phyloP scores from a whole-genome alignment of 371 early-diverging fungal species.

The Lichtheimia ornata region DNA sequence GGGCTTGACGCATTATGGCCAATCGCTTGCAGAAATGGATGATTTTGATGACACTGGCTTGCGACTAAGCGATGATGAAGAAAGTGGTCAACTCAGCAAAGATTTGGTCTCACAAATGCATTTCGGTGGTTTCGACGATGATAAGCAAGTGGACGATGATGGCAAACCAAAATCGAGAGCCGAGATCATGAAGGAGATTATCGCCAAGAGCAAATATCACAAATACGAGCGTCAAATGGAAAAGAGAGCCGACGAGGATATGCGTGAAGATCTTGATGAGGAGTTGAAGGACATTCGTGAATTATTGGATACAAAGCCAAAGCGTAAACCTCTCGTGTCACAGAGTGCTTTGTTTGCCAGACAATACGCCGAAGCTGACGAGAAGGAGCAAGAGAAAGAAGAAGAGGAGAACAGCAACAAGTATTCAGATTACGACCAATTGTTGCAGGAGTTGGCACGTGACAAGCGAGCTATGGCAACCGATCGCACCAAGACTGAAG shows the following conservation, averaged over 20 bases:
- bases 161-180: conserved; percentile 75
- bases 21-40: conserved; percentile 81
- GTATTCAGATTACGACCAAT: conserved; percentile 71
- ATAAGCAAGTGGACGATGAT: conserved; percentile 43
- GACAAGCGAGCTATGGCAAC: conserved; percentile 88
- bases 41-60: conserved; percentile 76
- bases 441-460: conserved; percentile 75
- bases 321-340: conserved; percentile 44
- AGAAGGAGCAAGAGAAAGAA: conserved; percentile 10
- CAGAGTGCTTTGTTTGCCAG: conserved; percentile 44
- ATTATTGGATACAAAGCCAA: conserved; percentile 52
- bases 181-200: conserved; percentile 96
- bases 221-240: conserved; percentile 86
- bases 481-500: conserved; percentile 92
- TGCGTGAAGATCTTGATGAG: conserved; percentile 83
- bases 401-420: conserved; percentile 43
- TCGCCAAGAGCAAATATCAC: conserved; percentile 94
- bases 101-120: conserved; percentile 74
- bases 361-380: conserved; percentile 24
- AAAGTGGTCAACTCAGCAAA: conserved; percentile 69
- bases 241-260: conserved; percentile 79
- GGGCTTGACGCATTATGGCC: conserved; percentile 90
- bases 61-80: conserved; percentile 68
- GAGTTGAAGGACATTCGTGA: conserved; percentile 82
- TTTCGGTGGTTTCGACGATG: conserved; percentile 87